Percentiles rank a stretch among this genome's conserved stretches.
Evolutionary conservation across 2,329 filamentous ascomycete genomes (phyloP).

Genomic region (Trichophyton rubrum): DNA sequence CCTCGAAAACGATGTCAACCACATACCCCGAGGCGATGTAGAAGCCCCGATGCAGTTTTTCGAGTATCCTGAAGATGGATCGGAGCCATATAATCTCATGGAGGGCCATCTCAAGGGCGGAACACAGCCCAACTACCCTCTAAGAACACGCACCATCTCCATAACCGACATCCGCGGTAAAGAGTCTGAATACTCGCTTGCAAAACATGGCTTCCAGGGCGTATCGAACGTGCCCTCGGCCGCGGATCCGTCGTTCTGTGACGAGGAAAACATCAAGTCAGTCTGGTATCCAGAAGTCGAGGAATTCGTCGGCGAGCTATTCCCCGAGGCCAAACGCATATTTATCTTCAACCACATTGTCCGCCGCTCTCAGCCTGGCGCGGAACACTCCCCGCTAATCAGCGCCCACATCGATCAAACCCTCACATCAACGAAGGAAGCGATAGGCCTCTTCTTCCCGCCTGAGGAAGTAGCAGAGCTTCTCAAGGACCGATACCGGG

Average conservation of each 20-base stretch:
- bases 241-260: conserved; percentile 48
- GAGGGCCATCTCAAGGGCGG: conserved; percentile 48
- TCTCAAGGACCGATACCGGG: conserved; percentile 58
- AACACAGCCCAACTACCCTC: conserved; percentile 53
- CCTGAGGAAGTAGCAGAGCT: conserved; percentile 52
- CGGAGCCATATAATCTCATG: conserved; percentile 53
- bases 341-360: conserved; percentile 82
- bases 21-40: conserved; percentile 48
- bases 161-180: conserved; percentile 63
- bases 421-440: conserved; percentile 49
- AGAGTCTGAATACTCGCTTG: conserved; percentile 54
- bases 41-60: conserved; percentile 55
- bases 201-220: conserved; percentile 63
- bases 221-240: conserved; percentile 45
- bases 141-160: conserved; percentile 38
- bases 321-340: conserved; percentile 55
- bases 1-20: conserved; percentile 20
- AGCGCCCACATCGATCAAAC: conserved; percentile 79
- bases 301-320: conserved; percentile 51
- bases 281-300: conserved; percentile 82
- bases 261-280: conserved; percentile 54
- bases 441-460: conserved; percentile 49
- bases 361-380: conserved; percentile 49
- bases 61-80: conserved; percentile 46
- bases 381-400: conserved; percentile 56